Conservation (phyloP, 2,329 filamentous ascomycete genomes). For the Colletotrichum costaricense region DNA sequence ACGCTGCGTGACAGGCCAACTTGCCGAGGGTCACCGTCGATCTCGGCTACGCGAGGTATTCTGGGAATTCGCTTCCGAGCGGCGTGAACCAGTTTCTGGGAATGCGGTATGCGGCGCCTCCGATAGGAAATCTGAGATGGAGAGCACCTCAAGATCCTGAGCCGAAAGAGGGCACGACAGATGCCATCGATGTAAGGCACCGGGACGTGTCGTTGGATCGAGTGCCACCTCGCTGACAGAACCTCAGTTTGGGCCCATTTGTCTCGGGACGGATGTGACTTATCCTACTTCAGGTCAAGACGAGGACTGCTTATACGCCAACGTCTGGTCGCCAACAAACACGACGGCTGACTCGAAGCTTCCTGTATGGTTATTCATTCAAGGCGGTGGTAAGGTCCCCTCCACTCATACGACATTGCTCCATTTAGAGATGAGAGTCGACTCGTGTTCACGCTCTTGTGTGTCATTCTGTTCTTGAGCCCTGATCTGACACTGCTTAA, state of each 20-base stretch:
- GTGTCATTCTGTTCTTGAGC: background rate
- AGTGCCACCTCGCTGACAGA: background rate
- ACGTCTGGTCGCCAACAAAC: conserved; percentile 71
- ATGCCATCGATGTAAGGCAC: conserved; percentile 48
- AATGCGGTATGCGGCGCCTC: conserved; percentile 64
- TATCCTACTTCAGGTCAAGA: conserved; percentile 45
- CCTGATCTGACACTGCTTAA: conserved; percentile 28
- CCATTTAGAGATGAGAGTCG: background rate
- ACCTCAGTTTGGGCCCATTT: conserved; percentile 57
- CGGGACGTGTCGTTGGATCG: background rate
- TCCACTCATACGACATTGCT: background rate
- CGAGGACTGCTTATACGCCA: conserved; percentile 78
- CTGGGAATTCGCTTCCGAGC: conserved; percentile 49
- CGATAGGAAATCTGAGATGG: conserved; percentile 62
- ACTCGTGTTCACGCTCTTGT: background rate
- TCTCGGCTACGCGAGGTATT: conserved; percentile 58
- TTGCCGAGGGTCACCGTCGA: conserved; percentile 43
- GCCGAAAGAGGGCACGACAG: conserved; percentile 45
- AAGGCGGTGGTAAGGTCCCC: conserved; percentile 56
- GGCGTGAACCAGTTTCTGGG: conserved; percentile 60
- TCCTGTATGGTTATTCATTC: conserved; percentile 71
- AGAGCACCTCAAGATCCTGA: conserved; percentile 59
- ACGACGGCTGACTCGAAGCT: conserved; percentile 63
- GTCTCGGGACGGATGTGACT: conserved; percentile 51
- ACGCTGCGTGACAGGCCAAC: conserved; percentile 13